Evolutionary conservation across 495 filamentous ascomycete species (phyloP), one percentile per base, ranked within the genome.

Genomic region (Hypoxylon cercidicola): DNA sequence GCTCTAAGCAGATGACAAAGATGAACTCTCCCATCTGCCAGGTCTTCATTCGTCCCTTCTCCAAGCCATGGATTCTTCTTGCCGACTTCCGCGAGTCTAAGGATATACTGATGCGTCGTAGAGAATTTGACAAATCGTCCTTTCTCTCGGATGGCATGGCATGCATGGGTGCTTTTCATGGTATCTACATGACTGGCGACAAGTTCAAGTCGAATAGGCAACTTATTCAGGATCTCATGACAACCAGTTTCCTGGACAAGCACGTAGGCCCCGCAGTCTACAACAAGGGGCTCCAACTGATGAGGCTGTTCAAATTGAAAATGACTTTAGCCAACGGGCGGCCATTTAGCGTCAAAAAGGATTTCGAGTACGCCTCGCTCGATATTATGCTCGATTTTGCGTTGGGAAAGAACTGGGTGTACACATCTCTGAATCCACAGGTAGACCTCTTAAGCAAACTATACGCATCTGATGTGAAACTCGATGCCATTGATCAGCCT

Each of bases 1-100:
- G 47, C 9, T 23, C 19, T 9, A 28, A 39, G 43, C 71, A 72
- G 21, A 16, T 21, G 7, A 40, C 34, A 5, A 60, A 61, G n/a
- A n/a, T 73, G n/a, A 54, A 74, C 16, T 69, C 77, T 12, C 77
- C 79, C 0, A 66, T 81, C 4, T 41, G 63, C 10, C 79, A 80
- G 57, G 28, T 78, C 11, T 79, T 79, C 55, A 39, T 74, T 9
- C n/a, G 40, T 19, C 77, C 74, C 2, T 69, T 79, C 6, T 28
- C 46, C 0, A 62, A 64, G 49, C 77, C 78, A 2, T 70, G 54
- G 47, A 49, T 79, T 11, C 30, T 79, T 4, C 10, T 81, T 3
- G 58, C 60, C 16, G 77, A 81, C 50, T 72, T 57, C 23, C 55
- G 69, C 15, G 75, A 79, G 52, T 20, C 66, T 12, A 64, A 72